Evolutionary conservation across 768 basidiomycete genomes (phyloP), one percentile per base, ranked within the genome.

Genomic region (Xerocomellus intermedius): DNA sequence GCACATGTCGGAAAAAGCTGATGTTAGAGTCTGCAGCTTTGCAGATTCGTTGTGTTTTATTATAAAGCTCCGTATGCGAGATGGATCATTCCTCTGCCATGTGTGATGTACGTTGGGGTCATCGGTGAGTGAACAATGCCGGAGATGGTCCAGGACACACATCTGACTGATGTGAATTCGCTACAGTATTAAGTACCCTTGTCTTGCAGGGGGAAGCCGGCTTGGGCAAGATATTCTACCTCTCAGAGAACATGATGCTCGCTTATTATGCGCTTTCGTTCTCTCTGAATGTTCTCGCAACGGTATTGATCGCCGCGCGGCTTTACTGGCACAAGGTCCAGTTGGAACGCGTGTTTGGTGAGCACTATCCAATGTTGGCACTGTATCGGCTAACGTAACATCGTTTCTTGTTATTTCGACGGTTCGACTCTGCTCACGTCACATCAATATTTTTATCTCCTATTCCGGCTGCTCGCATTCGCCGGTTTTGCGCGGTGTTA

Each of bases 1-100:
- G 4, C 33, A 38, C 7, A 3, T 19, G 33, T 39, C 7, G 6
- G 8, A 8, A 24, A 13, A 22, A 21, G 14, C 44, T 69, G 30
- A 61, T 35, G 14, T 30, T 8, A 9, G 2, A 2, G 2, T 30
- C 7, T 42, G 8, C 22, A 67, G 66, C 55, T 68, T 32, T 67
- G 45, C 42, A 62, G 66, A 24, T 69, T 69, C 45, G 45, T 68
- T 28, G 9, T 62, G 39, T 62, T 68, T 24, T 68, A 68, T 51
- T 44, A 64, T 28, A 39, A 57, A 8, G 14, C 60, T 42, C 38
- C 56, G 6, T 68, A 67, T 19, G 56, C 42, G 8, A 62, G 46
- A 53, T 68, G 66, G 66, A 43, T 64, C 45, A 62, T 69, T 42
- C 67, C 60, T n/a, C 16, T 67, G 5, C 56, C 53, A 8, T 68